A percentile compares a stretch with the other conserved stretches of the same genome.
These are phyloP conservation scores for Pharus latifolius DNA, from an alignment of 176 grass and related monocot species.

Conservation along the genomic window DNA sequence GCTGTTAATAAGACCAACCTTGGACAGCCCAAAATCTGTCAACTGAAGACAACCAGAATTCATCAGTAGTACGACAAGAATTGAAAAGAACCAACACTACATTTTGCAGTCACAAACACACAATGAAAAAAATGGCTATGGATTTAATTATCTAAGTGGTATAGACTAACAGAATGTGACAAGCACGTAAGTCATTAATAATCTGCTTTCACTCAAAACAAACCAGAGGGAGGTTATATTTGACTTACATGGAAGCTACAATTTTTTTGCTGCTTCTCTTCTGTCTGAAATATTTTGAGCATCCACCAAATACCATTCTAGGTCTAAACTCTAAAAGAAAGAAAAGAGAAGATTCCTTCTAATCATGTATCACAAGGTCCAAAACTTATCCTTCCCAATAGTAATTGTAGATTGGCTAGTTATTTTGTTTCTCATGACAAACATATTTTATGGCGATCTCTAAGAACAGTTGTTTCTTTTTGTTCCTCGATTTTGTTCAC, in stretches of 20 bases:
- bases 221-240: neutral
- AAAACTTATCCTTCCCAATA: neutral
- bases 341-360: neutral
- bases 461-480: neutral
- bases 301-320: neutral
- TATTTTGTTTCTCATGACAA: constrained; percentile 2
- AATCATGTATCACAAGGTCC: neutral
- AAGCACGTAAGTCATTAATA: neutral
- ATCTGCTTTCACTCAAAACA: neutral
- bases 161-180: neutral
- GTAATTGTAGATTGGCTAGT: neutral
- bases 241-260: neutral
- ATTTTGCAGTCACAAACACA: neutral
- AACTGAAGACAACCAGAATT: constrained; percentile 62
- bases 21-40: constrained; percentile 99
- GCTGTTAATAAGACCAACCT: constrained; percentile 98
- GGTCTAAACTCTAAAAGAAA: neutral
- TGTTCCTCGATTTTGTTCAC: constrained; percentile 9
- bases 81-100: neutral
- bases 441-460: neutral
- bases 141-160: neutral
- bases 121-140: neutral
- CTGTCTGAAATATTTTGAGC: neutral
- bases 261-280: neutral
- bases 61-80: constrained; percentile 14